Base-by-base conservation (phyloP, 768 basidiomycete genomes). In the Lanmaoa pseudosensibilis region DNA sequence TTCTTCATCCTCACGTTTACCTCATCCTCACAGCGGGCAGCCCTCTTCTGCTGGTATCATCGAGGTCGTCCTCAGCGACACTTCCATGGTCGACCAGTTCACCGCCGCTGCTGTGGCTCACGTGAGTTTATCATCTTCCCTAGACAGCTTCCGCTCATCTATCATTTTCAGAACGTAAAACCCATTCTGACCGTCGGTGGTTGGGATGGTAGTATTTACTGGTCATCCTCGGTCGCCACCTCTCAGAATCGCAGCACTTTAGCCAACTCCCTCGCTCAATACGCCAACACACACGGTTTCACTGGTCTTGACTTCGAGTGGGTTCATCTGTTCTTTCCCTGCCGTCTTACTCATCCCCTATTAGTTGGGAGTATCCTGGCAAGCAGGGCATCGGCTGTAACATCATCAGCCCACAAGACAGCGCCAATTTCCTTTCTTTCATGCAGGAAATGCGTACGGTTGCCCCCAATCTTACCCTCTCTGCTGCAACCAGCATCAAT, bases 361-460 rank as follows among this genome's bases (percentile, higher is more conserved):
- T n/a, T 47, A 90, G 90, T 66, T 94, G 92, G 92, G 93, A 94
- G 69, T 96, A 92, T 67, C 94, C 93, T 37, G 83, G 78, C 38
- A 73, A 73, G 12, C 75, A 74, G 44, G 92, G 92, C 16, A 80
- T 88, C 19, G 79, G 80, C 8, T 90, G 90, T 66, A 96, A 96
- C 73, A 70, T 69, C 7, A 70, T 84, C 45, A 81, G 82, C 23
- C 59, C 78, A 5, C 64, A 80, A 50, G 94, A 97, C 70, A 86
- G 88, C 0, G 77, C 80, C 59, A 94, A 97, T 72, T 88, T 88
- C 73, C 81, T 95, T 40, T 64, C 77, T 13, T 90, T 94, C 78
- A 79, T 96, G 32, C 79, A 86, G 62, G 79, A 84, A 60, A 80
- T 95, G 15, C 84, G 92, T 41, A 65, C 71, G 19, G 75, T 78